A percentile compares a stretch with the other conserved stretches of the same genome.
These are phyloP conservation scores for Fusarium veterinarium DNA, from an alignment of 2,329 filamentous ascomycete species.

Conservation along the genomic window DNA sequence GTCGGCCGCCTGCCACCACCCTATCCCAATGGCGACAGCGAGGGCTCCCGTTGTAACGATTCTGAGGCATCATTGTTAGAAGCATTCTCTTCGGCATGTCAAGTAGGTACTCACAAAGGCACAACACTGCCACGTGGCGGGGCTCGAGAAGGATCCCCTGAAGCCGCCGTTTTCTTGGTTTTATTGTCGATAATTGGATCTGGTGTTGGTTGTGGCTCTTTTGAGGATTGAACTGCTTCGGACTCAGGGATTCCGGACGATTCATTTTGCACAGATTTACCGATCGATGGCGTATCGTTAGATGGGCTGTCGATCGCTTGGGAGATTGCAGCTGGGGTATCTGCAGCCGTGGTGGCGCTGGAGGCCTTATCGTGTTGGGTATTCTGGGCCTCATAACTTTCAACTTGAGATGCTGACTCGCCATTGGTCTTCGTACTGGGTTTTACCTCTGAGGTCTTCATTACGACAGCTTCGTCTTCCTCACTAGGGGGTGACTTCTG, in stretches of 20 bases:
- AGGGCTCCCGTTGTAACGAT: constrained; percentile 42
- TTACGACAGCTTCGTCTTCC: constrained; percentile 57
- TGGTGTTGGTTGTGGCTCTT: not conserved
- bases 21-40: constrained; percentile 42
- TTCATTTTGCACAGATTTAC: constrained; percentile 4
- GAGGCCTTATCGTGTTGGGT: not conserved
- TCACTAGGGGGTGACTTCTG: constrained; percentile 47
- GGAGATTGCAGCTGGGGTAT: not conserved
- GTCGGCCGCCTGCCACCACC: constrained; percentile 42
- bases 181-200: not conserved
- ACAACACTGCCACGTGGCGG: constrained; percentile 24
- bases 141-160: constrained; percentile 11
- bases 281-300: not conserved
- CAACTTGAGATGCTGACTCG: constrained; percentile 24
- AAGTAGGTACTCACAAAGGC: constrained; percentile 32
- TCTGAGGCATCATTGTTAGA: constrained; percentile 30
- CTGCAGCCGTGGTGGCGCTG: not conserved
- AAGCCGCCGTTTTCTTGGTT: not conserved
- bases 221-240: not conserved
- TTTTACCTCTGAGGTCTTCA: constrained; percentile 40
- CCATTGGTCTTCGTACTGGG: constrained; percentile 25
- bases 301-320: constrained; percentile 1
- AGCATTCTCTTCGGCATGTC: not conserved
- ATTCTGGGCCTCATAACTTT: constrained; percentile 23
- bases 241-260: not conserved